These are phyloP conservation scores for Wickerhamiella bombiphila DNA, from an alignment of 805 yeast species.

Conservation along the genomic window DNA sequence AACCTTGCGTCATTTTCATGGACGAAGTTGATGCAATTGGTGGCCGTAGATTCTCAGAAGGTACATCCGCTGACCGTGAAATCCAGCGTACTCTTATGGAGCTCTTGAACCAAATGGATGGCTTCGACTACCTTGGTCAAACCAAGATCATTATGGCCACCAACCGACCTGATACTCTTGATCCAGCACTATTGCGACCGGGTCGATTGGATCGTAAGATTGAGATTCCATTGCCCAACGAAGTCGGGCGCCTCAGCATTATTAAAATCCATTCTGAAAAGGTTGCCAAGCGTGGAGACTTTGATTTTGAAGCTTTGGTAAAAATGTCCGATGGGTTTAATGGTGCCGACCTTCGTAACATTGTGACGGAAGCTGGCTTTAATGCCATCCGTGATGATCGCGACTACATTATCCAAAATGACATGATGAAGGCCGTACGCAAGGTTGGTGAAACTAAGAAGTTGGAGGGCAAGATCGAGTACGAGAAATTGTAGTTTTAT, in stretches of 20 bases:
- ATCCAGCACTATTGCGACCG: constrained; percentile 93
- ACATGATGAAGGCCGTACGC: constrained; percentile 94
- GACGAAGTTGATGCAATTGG: constrained; percentile 99
- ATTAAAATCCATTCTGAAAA: constrained; percentile 83
- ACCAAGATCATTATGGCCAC: constrained; percentile 98
- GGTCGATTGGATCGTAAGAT: constrained; percentile 95
- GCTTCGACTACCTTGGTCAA: constrained; percentile 90
- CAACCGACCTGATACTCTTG: constrained; percentile 96
- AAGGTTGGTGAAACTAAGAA: constrained; percentile 95
- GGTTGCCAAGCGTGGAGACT: constrained; percentile 83
- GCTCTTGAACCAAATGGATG: constrained; percentile 94
- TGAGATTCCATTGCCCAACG: constrained; percentile 91
- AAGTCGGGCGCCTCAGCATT: constrained; percentile 84
- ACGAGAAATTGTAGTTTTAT: constrained; percentile 82
- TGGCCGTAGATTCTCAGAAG: constrained; percentile 93
- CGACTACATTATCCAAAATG: constrained; percentile 84
- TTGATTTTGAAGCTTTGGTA: constrained; percentile 92
- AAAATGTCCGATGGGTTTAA: constrained; percentile 98
- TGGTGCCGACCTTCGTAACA: constrained; percentile 96
- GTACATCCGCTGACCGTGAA: constrained; percentile 97
- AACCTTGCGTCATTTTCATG: constrained; percentile 95
- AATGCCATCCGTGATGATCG: constrained; percentile 96
- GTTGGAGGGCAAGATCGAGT: constrained; percentile 88
- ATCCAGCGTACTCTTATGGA: constrained; percentile 97
- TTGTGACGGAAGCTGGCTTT: constrained; percentile 96